Evolutionary conservation across 2,329 filamentous ascomycete genomes (phyloP), one percentile per base, ranked within the genome.

Genomic region (Juglanconis sp.): DNA sequence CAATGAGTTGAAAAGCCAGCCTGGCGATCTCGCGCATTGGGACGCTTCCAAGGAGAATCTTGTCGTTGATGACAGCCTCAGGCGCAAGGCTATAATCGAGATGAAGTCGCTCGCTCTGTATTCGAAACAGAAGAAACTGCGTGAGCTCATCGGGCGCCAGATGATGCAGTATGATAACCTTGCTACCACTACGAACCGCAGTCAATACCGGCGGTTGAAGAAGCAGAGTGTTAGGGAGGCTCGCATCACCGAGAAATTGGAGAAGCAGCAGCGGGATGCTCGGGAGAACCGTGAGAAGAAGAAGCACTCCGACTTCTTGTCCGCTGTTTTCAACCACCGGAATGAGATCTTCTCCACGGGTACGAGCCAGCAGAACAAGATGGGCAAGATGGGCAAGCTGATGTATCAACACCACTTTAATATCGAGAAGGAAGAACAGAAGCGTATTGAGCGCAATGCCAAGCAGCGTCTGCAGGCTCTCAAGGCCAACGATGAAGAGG

Each of bases 381-480:
- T 89, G 65, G 86, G 91, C 74, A 97, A 96, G 77, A 84, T 98
- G 56, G 92, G 92, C 66, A 90, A 91, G 60, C 84, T 93, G 74
- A 97, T 98, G 92, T 84, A 90, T 65, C 78, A 83, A 60, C 93
- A 96, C 63, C 95, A 99, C 74, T 90, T 93, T 76, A 91, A 94
- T 73, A 98, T 99, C 73, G 95, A 99, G 75, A 96, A 96, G 78
- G 95, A 99, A 81, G 95, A 99, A 78, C 94, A 98, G 83, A 98
- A 96, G 80, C 91, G 95, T 64, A 90, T 99, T 66, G 95, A 99
- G 79, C 86, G 95, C 65, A 99, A 94, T 9, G 95, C 95, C 65
- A 99, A 99, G 82, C 95, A 99, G 76, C 95, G 95, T 97, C 87
- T 99, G 66, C 94, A 98, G 76, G 95, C 95, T 63, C 84, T 99